These are phyloP conservation scores for Lipomyces sp. DNA, from an alignment of 805 yeast species.

Conservation along the genomic window DNA sequence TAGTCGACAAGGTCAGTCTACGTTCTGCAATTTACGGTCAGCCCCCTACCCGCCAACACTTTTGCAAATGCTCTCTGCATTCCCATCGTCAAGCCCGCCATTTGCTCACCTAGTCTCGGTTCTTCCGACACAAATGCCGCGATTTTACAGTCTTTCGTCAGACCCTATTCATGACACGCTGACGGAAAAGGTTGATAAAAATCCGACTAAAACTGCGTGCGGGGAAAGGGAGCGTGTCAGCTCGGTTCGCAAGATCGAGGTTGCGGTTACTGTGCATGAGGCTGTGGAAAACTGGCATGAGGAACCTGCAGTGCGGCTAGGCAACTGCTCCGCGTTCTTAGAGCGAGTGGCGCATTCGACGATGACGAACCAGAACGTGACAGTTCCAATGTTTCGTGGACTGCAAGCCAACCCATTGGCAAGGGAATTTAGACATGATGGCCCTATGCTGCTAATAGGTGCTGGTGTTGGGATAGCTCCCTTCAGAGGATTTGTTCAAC, in stretches of 20 bases:
- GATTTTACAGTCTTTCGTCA: constrained; percentile 78
- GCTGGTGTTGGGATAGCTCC: constrained; percentile 44
- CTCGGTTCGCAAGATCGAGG: constrained; percentile 32
- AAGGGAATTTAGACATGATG: constrained; percentile 40
- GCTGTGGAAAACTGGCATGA: constrained; percentile 37
- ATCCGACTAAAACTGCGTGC: background rate
- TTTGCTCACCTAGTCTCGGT: constrained; percentile 66
- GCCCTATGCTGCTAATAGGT: constrained; percentile 42
- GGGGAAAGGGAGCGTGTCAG: constrained; percentile 1
- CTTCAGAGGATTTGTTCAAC: constrained; percentile 42
- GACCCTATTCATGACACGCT: constrained; percentile 48
- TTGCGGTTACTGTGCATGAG: constrained; percentile 42
- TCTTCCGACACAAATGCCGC: constrained; percentile 72
- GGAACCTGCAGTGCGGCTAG: constrained; percentile 26
- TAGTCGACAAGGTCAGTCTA: constrained; percentile 37
- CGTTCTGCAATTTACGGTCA: constrained; percentile 38
- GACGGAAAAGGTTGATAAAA: background rate
- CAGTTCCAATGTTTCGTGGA: constrained; percentile 40
- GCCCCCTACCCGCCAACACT: constrained; percentile 49
- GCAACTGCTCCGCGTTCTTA: constrained; percentile 39
- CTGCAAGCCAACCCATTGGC: constrained; percentile 42
- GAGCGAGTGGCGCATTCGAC: constrained; percentile 31
- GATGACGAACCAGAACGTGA: constrained; percentile 24
- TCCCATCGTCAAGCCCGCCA: constrained; percentile 68
- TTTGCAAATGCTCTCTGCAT: constrained; percentile 74